Evolutionary conservation across 1,139 yeast genomes (phyloP), one percentile per base, ranked within the genome.

Genomic region (Kazachstania sp.): DNA sequence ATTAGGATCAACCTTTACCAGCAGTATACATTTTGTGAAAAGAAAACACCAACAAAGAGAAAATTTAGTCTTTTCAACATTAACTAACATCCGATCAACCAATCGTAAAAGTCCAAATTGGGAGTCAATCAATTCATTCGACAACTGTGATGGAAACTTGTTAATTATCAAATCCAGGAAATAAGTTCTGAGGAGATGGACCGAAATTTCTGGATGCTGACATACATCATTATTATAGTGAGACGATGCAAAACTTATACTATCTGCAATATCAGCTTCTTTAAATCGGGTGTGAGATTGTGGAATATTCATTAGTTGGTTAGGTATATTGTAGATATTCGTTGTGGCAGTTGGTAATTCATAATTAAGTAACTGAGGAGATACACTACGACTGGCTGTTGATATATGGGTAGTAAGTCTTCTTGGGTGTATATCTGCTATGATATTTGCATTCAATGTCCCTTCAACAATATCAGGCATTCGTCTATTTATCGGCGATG

Each of bases 31-130:
- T 13, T 52, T 54, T 39, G 55, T 55, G 45, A 64, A 64, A 9
- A 64, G 47, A 46, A 51, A 62, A 43, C 66, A 63, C 45, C 58
- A 51, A 9, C 58, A 54, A 5, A 45, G 40, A 4, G 37, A n/a
- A 41, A 56, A 62, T 0, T 29, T 48, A 1, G 42, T 37, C 1
- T 52, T 52, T 43, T 56, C 58, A 6, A 41, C 40, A 1, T 65
- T 59, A 8, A 60, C 51, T 45, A 53, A 43, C 26, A 64, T 53
- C 18, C 45, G 48, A 44, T 64, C 67, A 1, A 63, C 60, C 23
- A 63, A 37, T 36, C 67, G 46, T 35, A 64, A 44, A 26, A 60
- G 46, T 1, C 68, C 68, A 46, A 52, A 63, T 28, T 49, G 45
- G 11, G 56, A 53, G 46, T 64, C 66, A 19, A 61, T 37, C 37